A percentile compares a stretch with the other conserved stretches of the same genome.
Evolutionary conservation across 352 stramenopile genomes (phyloP).

Genomic region (Nothophytophthora sp.): DNA sequence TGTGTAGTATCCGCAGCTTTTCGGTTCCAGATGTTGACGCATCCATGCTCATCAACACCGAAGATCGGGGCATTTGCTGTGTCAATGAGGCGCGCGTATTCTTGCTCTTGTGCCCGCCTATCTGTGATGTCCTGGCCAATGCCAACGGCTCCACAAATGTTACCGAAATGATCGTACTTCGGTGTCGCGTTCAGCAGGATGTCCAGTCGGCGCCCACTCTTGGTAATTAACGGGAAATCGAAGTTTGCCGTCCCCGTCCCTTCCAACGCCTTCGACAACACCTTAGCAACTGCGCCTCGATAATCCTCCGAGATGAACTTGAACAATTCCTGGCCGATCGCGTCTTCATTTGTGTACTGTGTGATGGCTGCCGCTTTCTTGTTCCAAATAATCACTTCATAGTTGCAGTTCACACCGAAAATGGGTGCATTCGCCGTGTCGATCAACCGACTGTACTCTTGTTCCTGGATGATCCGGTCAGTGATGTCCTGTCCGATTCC

Average conservation of each 20-base stretch:
- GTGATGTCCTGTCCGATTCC: constrained; percentile 66
- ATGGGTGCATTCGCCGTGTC: constrained; percentile 73
- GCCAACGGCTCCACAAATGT: constrained; percentile 59
- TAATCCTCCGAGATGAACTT: constrained; percentile 73
- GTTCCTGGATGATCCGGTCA: constrained; percentile 60
- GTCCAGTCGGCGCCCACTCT: constrained; percentile 45
- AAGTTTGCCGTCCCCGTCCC: constrained; percentile 70
- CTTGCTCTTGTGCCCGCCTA: constrained; percentile 64
- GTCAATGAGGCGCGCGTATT: constrained; percentile 85
- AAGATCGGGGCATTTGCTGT: constrained; percentile 87
- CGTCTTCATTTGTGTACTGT: constrained; percentile 85
- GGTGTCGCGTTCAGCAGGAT: constrained; percentile 67
- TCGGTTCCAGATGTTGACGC: constrained; percentile 84
- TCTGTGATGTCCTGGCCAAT: constrained; percentile 79
- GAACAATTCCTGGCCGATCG: constrained; percentile 62
- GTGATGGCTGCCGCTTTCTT: constrained; percentile 83
- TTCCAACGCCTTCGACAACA: constrained; percentile 55
- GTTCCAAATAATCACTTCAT: constrained; percentile 87
- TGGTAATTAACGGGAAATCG: constrained; percentile 74
- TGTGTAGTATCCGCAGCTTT: constrained; percentile 83
- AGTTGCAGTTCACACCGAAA: constrained; percentile 64
- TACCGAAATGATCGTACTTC: constrained; percentile 56
- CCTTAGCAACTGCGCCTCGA: constrained; percentile 51
- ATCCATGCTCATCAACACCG: constrained; percentile 62
- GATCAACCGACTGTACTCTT: constrained; percentile 66